These are phyloP conservation scores for Chytriomyces sp. DNA, from an alignment of 192 early-diverging fungal species.

Conservation along the genomic window DNA sequence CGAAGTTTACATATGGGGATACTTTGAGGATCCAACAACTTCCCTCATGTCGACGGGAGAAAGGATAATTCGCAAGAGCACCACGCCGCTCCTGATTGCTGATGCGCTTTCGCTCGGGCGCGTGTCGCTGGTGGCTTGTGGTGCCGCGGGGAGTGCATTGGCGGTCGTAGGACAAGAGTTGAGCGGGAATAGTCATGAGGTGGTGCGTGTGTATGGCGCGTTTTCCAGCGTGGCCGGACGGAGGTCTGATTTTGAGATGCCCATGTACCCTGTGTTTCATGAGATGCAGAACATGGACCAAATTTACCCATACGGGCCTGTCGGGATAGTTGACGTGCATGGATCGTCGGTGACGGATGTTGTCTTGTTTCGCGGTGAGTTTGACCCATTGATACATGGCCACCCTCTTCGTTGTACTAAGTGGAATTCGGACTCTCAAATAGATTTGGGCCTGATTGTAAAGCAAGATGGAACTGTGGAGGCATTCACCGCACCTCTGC, in stretches of 20 bases:
- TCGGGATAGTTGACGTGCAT: background rate
- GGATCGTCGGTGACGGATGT: background rate
- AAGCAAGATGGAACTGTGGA: background rate
- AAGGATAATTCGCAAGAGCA: conserved; percentile 14
- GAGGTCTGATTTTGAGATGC: conserved; percentile 9
- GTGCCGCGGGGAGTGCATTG: background rate
- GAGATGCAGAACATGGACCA: conserved; percentile 18
- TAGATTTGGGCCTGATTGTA: background rate
- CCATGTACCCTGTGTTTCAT: conserved; percentile 18
- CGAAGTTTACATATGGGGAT: conserved; percentile 46
- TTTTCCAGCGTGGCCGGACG: background rate
- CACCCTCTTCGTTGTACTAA: too few species aligned
- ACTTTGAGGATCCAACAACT: conserved; percentile 11
- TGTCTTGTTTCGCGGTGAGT: conserved; percentile 12
- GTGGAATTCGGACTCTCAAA: too few species aligned
- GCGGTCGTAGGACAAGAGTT: background rate
- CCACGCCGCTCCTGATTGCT: conserved; percentile 10
- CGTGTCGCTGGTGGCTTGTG: background rate
- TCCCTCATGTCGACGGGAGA: background rate
- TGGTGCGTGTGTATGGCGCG: background rate
- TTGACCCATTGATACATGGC: too few species aligned
- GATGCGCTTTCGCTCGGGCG: background rate
- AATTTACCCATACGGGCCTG: conserved; percentile 2
- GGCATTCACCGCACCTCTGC: background rate
- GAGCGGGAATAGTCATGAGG: too few species aligned